Conservation (phyloP, 257 asterid species). For the Thymus mandschuricus region DNA sequence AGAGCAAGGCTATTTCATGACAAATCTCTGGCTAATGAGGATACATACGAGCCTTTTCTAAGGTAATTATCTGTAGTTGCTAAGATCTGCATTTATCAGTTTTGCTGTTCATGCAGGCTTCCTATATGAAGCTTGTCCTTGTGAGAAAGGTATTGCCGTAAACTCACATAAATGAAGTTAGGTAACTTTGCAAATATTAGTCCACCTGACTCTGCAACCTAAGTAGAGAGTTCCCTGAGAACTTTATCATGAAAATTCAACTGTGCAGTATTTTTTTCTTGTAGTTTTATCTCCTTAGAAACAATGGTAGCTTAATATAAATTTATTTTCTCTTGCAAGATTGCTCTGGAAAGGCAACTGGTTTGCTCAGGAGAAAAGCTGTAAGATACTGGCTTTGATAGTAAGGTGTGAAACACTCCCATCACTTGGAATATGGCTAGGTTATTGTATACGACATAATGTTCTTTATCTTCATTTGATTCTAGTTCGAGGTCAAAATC, state of each 20-base stretch:
- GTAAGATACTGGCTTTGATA: slow-evolving; percentile 82
- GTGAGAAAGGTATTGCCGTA: slow-evolving; percentile 6
- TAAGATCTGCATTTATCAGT: slow-evolving; percentile 2
- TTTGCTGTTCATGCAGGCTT: slow-evolving; percentile 21
- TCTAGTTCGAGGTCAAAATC: slow-evolving; percentile 77
- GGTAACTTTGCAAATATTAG: background rate
- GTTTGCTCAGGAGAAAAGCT: slow-evolving; percentile 96
- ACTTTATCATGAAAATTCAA: slow-evolving; percentile 12
- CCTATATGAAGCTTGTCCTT: background rate
- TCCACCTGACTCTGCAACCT: slow-evolving; percentile 17
- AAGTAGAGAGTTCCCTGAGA: slow-evolving; percentile 11
- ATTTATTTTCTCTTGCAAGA: slow-evolving; percentile 49
- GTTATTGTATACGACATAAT: slow-evolving; percentile 25
- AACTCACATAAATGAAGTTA: background rate
- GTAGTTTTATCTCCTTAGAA: slow-evolving; percentile 26
- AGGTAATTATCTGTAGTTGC: slow-evolving; percentile 51
- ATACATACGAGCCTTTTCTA: slow-evolving; percentile 84
- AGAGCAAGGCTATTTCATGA: slow-evolving; percentile 86
- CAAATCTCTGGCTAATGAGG: slow-evolving; percentile 67
- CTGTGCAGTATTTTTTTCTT: background rate
- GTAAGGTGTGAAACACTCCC: slow-evolving; percentile 54
- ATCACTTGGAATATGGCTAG: slow-evolving; percentile 11
- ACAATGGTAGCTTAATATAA: slow-evolving; percentile 26
- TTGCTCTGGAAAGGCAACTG: slow-evolving; percentile 90
- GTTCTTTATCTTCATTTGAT: slow-evolving; percentile 28